A percentile compares a stretch with the other conserved stretches of the same genome.
phyloP scores from a whole-genome alignment of 805 yeast species.

The Candida peoriensis region DNA sequence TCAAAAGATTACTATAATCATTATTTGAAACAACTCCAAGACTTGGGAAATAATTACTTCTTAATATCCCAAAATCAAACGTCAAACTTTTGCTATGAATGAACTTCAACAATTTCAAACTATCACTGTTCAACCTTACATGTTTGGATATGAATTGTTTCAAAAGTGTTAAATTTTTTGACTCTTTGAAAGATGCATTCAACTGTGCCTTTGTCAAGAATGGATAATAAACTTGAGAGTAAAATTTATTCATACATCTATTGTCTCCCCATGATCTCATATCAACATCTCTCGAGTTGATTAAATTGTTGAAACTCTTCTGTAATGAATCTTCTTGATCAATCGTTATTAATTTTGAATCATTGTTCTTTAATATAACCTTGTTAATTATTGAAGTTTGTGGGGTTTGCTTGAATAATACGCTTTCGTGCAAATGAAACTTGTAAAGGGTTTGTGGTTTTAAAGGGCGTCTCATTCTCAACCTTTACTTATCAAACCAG shows the following conservation, averaged over 20 bases:
- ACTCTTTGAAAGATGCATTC: constrained; percentile 6
- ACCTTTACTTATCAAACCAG: not conserved
- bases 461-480: not conserved
- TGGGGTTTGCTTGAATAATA: constrained; percentile 11
- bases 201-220: constrained; percentile 14
- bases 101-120: constrained; percentile 4
- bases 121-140: constrained; percentile 5
- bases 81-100: constrained; percentile 2
- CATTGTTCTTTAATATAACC: constrained; percentile 11
- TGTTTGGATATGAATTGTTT: constrained; percentile 7
- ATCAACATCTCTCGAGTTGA: constrained; percentile 1
- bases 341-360: constrained; percentile 7
- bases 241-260: constrained; percentile 7
- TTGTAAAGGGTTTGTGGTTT: constrained; percentile 7
- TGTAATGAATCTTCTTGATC: constrained; percentile 10
- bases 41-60: constrained; percentile 17
- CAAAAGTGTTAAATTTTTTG: constrained; percentile 1
- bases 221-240: constrained; percentile 16
- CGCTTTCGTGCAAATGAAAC: constrained; percentile 21
- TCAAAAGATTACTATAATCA: constrained; percentile 9
- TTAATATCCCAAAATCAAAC: constrained; percentile 19
- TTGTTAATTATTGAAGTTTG: constrained; percentile 17
- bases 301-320: constrained; percentile 10
- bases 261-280: not conserved
- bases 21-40: constrained; percentile 11